Base-by-base conservation (phyloP, 495 filamentous ascomycete species). In the Hypomontagnella submonticulosa region DNA sequence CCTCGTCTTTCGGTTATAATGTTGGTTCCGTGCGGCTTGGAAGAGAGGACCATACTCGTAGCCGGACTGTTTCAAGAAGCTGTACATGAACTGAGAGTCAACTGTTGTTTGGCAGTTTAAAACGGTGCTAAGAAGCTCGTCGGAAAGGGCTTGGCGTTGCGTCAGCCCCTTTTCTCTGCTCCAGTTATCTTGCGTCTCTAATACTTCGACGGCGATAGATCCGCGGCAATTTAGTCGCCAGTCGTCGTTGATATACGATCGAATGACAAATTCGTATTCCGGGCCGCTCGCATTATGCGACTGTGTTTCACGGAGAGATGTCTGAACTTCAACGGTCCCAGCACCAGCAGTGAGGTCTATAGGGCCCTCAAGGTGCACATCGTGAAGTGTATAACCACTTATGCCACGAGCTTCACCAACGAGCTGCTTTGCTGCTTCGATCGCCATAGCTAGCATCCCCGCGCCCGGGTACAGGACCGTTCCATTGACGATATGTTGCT, bases 371-470 rank as follows among this genome's bases (percentile, higher is more conserved):
- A 56, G 9, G 3, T 18, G 38, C 12, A 56, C 27, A 37, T 56
- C 40, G 13, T 27, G 52, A 11, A 56, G 60, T 63, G 7, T 52
- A 73, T 49, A 64, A 37, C 19, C 49, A 23, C 36, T 19, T 44
- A 36, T 36, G 13, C 5, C 37, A 9, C 15, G 27, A 18, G 16
- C 18, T 18, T 19, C 40, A n/a, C 44, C 23, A 30, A 13, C 38
- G 23, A 38, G 53, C 16, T 59, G 47, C 30, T 70, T 3, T 55
- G 63, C 6, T 46, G 75, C 78, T 48, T 83, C 80, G 7, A 77
- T 69, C 1, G 76, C 80, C 77, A 81, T 78, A 18, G 71, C 63
- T 1, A 78, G 18, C 56, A 71, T 72, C 30, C 72, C 77, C 0
- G 67, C 68, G 7, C 74, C 84, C 1, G 76, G 76, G 48, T 72